Percentiles rank a stretch among this genome's conserved stretches.
Evolutionary conservation across 257 asterid genomes (phyloP).

Genomic region (Salvia miltiorrhiza): DNA sequence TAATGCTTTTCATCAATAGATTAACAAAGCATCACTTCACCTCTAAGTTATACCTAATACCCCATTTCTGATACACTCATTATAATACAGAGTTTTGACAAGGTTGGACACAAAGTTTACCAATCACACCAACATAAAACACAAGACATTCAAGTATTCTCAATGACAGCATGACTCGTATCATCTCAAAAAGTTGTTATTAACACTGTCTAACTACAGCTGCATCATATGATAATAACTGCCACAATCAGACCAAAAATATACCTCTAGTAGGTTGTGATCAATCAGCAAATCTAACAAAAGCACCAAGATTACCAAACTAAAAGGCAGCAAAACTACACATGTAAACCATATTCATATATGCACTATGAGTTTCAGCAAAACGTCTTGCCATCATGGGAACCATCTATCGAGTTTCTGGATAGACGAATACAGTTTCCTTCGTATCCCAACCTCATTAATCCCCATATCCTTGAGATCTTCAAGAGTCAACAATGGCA

Average conservation of each 20-base stretch:
- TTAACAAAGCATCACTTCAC: background rate
- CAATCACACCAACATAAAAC: background rate
- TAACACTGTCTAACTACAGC: background rate
- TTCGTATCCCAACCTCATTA: slow-evolving; percentile 51
- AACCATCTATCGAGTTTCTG: slow-evolving; percentile 36
- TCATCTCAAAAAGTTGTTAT: slow-evolving; percentile 2
- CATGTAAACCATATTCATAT: background rate
- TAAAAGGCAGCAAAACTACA: slow-evolving; percentile 5
- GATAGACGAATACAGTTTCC: slow-evolving; percentile 57
- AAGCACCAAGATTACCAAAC: background rate
- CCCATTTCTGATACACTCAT: background rate
- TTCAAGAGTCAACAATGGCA: slow-evolving; percentile 57
- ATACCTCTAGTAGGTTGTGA: background rate
- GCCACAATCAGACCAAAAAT: slow-evolving; percentile 1
- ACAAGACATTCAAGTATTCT: background rate
- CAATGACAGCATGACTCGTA: background rate
- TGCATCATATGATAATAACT: slow-evolving; percentile 14
- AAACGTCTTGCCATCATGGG: slow-evolving; percentile 3
- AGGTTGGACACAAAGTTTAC: background rate
- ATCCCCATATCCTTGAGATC: slow-evolving; percentile 86
- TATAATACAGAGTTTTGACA: background rate
- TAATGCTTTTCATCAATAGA: background rate
- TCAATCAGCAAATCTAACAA: background rate
- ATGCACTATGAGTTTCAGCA: background rate
- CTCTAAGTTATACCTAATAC: background rate